Conservation (phyloP, 176 grass and related monocot genomes). For the Ensete glaucum region DNA sequence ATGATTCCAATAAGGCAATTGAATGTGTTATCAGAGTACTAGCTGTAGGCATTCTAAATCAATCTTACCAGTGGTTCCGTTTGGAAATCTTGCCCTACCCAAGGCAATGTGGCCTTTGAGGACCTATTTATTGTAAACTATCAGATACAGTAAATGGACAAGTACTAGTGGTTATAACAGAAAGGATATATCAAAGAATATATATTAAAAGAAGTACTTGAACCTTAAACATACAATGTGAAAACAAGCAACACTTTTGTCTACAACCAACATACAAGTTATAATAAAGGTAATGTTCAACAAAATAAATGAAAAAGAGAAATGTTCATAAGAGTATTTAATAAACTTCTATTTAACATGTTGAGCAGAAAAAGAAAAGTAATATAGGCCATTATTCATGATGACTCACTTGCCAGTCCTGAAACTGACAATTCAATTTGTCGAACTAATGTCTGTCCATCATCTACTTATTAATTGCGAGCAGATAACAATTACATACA, state of each 20-base stretch:
- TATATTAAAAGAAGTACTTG: background rate
- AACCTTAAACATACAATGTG: background rate
- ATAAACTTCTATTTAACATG: no score
- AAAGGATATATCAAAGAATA: background rate
- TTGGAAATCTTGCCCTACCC: constrained; percentile 66
- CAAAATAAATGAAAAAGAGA: no score
- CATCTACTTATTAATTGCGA: no score
- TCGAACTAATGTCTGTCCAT: no score
- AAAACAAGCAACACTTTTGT: background rate
- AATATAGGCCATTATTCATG: no score
- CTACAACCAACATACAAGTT: no score
- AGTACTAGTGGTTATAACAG: background rate
- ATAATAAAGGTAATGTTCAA: no score
- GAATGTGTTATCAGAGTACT: background rate
- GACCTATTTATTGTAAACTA: constrained; percentile 42
- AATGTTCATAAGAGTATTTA: no score
- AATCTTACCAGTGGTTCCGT: constrained; percentile 75
- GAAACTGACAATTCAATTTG: no score
- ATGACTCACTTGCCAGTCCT: no score
- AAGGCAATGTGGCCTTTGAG: constrained; percentile 84
- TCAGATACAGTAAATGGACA: constrained; percentile 1
- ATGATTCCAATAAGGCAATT: background rate
- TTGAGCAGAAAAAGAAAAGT: no score
- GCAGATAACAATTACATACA: no score
- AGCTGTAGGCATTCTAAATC: constrained; percentile 2